Conservation (phyloP, 2,329 filamentous ascomycete genomes). For the Huntiella abstrusa region DNA sequence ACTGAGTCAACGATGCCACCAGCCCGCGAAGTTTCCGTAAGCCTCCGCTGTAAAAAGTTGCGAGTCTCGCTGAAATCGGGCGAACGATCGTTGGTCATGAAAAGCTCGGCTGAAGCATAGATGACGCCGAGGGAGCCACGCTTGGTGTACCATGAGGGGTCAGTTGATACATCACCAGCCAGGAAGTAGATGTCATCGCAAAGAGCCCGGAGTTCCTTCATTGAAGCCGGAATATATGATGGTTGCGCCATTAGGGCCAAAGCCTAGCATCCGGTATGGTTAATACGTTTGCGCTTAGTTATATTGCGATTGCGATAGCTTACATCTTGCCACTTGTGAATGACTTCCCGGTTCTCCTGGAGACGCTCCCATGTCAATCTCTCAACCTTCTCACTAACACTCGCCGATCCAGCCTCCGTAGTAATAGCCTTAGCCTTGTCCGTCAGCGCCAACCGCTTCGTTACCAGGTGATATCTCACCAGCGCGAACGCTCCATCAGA, state of each 20-base stretch:
- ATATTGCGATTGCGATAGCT: not conserved
- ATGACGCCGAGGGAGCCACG: conserved; percentile 35
- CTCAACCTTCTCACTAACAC: conserved; percentile 46
- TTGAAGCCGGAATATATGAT: conserved; percentile 52
- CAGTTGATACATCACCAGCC: conserved; percentile 63
- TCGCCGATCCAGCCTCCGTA: conserved; percentile 18
- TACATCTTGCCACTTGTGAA: conserved; percentile 76
- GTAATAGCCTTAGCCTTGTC: conserved; percentile 22
- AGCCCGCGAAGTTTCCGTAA: conserved; percentile 48
- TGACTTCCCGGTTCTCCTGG: conserved; percentile 51
- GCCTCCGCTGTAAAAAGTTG: conserved; percentile 56
- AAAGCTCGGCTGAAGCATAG: conserved; percentile 63
- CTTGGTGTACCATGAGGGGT: conserved; percentile 70
- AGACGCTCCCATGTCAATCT: conserved; percentile 58
- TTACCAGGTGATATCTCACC: conserved; percentile 57
- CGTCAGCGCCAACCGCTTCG: conserved; percentile 42
- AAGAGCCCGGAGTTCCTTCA: conserved; percentile 62
- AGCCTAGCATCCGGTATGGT: conserved; percentile 32
- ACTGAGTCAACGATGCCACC: conserved; percentile 44
- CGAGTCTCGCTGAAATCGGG: conserved; percentile 57
- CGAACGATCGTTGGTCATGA: conserved; percentile 80
- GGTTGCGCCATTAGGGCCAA: conserved; percentile 81
- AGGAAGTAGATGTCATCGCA: conserved; percentile 88
- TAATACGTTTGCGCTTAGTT: not conserved
- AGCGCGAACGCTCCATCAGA: conserved; percentile 65